A percentile compares a stretch with the other conserved stretches of the same genome.
phyloP scores from a whole-genome alignment of 1,139 yeast genomes.

The Nakaseomyces kungkrabaensis region DNA sequence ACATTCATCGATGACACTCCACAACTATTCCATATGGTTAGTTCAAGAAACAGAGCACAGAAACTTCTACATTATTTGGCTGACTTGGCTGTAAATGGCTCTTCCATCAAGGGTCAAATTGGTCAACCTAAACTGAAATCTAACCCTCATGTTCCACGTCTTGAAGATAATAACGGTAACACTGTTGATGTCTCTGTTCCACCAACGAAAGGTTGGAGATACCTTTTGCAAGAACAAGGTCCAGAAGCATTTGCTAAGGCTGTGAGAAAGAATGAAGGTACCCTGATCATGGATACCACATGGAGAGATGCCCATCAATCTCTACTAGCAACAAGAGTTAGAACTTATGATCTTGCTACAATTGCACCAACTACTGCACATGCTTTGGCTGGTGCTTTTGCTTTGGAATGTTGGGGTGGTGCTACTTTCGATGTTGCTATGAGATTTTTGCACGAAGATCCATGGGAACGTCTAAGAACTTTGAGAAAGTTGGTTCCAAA shows the following conservation, averaged over 20 bases:
- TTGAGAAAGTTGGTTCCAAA: constrained; percentile 88
- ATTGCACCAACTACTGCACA: constrained; percentile 92
- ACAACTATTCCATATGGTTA: constrained; percentile 84
- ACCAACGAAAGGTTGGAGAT: constrained; percentile 81
- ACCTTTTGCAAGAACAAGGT: constrained; percentile 71
- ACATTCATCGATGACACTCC: constrained; percentile 98
- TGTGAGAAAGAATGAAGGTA: constrained; percentile 76
- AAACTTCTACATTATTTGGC: constrained; percentile 82
- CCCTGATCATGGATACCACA: constrained; percentile 92
- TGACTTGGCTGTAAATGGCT: constrained; percentile 89
- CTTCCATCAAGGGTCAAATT: constrained; percentile 88
- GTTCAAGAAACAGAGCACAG: constrained; percentile 94
- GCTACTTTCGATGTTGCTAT: constrained; percentile 98
- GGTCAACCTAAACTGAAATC: constrained; percentile 77
- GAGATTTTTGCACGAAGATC: constrained; percentile 97
- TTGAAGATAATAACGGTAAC: constrained; percentile 49
- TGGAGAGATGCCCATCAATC: constrained; percentile 99
- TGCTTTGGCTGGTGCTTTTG: constrained; percentile 84
- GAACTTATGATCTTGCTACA: constrained; percentile 83
- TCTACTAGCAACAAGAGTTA: constrained; percentile 90
- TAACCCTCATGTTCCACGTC: constrained; percentile 64
- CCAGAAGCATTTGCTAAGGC: constrained; percentile 83
- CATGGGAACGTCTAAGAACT: constrained; percentile 91
- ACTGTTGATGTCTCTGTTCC: constrained; percentile 52
- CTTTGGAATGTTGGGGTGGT: constrained; percentile 99